Evolutionary conservation across 2,329 filamentous ascomycete genomes (phyloP).

Genomic region (Fusarium beomiforme): DNA sequence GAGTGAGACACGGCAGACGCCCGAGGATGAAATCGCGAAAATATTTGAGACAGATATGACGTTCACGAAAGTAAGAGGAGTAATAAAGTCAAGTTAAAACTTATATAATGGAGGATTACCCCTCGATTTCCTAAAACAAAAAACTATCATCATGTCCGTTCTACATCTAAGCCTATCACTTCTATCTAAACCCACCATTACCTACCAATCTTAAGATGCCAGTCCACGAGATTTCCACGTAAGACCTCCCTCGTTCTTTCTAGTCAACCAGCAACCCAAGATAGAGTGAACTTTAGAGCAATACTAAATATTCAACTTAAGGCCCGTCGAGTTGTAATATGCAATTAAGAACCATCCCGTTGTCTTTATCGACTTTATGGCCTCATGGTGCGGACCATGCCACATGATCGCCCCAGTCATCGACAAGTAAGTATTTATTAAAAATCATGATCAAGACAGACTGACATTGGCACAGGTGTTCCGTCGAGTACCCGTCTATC

Average conservation of each 20-base stretch:
- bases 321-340: not conserved
- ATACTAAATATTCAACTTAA: not conserved
- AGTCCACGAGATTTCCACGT: not conserved
- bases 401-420: not conserved
- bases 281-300: no score
- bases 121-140: no score
- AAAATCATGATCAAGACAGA: not conserved
- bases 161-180: no score
- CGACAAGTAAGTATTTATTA: not conserved
- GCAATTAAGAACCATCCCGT: not conserved
- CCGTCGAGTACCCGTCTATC: no score
- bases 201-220: not conserved
- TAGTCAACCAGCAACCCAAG: not conserved
- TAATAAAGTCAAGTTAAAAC: no score
- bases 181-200: no score
- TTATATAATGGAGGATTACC: no score
- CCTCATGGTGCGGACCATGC: not conserved
- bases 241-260: not conserved
- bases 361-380: not conserved
- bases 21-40: no score
- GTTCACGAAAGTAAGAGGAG: no score
- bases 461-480: not conserved
- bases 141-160: no score
- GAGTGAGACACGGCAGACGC: not conserved
- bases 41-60: no score